Percentiles rank a stretch among this genome's conserved stretches.
phyloP scores from a whole-genome alignment of 2,329 filamentous ascomycete species.

The Diaporthe vexans region DNA sequence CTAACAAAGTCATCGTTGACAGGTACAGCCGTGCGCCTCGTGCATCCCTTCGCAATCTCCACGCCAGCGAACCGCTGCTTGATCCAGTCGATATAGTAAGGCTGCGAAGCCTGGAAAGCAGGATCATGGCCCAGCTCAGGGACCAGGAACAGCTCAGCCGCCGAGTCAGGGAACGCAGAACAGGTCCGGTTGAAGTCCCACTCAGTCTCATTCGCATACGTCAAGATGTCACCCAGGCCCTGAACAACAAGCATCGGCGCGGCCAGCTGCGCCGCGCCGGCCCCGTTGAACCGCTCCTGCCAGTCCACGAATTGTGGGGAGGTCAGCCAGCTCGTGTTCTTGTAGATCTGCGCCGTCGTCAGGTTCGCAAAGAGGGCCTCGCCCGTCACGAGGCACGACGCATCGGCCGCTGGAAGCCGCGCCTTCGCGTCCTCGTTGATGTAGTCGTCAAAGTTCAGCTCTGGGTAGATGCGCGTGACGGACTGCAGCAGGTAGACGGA shows the following conservation, averaged over 20 bases:
- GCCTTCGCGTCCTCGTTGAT: slow-evolving; percentile 1
- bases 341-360: slow-evolving; percentile 7
- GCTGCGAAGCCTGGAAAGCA: slow-evolving; percentile 1
- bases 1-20: slow-evolving; percentile 9
- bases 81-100: slow-evolving; percentile 18
- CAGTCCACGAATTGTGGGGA: neutral
- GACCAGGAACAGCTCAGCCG: neutral
- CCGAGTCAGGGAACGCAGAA: neutral
- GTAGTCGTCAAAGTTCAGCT: slow-evolving; percentile 8
- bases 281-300: neutral
- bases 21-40: neutral
- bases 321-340: slow-evolving; percentile 10
- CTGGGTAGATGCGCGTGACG: neutral
- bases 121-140: slow-evolving; percentile 13
- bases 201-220: neutral
- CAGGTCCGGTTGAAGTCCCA: slow-evolving; percentile 18
- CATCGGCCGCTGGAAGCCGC: neutral
- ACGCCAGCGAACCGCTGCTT: slow-evolving; percentile 10
- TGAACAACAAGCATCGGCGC: slow-evolving; percentile 11
- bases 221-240: neutral
- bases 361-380: slow-evolving; percentile 4
- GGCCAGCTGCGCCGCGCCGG: neutral
- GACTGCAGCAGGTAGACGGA: slow-evolving; percentile 10
- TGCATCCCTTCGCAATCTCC: neutral
- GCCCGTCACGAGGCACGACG: slow-evolving; percentile 8